phyloP scores from a whole-genome alignment of 2,329 filamentous ascomycete genomes.

The Claviceps sp. region DNA sequence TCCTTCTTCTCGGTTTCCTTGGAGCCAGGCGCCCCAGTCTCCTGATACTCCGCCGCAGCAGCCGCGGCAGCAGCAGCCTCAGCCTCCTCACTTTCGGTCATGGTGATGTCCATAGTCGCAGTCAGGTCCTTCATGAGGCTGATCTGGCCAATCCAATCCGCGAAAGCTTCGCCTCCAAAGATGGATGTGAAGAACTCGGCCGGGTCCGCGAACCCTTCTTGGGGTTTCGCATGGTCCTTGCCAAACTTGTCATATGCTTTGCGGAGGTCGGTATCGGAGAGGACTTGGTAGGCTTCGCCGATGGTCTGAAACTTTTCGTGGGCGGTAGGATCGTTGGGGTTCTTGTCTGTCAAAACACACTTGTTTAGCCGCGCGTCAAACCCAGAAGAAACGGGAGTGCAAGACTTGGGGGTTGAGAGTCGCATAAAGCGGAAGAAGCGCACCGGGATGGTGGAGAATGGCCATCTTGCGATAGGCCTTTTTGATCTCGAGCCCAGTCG shows the following conservation, averaged over 20 bases:
- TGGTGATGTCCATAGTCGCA: conserved; percentile 95
- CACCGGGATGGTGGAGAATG: conserved; percentile 83
- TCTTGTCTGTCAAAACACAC: conserved; percentile 58
- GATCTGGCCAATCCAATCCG: conserved; percentile 96
- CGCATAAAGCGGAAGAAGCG: conserved; percentile 10
- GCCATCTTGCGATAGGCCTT: conserved; percentile 93
- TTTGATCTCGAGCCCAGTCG: conserved; percentile 87
- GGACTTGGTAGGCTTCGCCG: conserved; percentile 61
- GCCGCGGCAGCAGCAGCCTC: conserved; percentile 18
- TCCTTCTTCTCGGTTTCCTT: conserved; percentile 44
- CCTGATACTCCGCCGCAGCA: conserved; percentile 17
- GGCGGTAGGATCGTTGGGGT: conserved; percentile 87
- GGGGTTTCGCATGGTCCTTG: conserved; percentile 85
- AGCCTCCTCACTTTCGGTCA: conserved; percentile 56
- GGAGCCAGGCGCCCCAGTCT: conserved; percentile 42
- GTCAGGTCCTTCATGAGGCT: conserved; percentile 97
- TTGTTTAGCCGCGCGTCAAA: not conserved
- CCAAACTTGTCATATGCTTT: conserved; percentile 94
- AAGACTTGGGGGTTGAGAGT: not conserved
- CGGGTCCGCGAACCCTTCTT: conserved; percentile 87
- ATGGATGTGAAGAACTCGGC: conserved; percentile 98
- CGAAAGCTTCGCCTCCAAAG: conserved; percentile 90
- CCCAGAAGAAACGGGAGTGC: not conserved
- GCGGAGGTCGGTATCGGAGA: conserved; percentile 76
- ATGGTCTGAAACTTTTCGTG: conserved; percentile 91